Evolutionary conservation across 768 basidiomycete species (phyloP).

Genomic region (Melanogaster broomeanus): DNA sequence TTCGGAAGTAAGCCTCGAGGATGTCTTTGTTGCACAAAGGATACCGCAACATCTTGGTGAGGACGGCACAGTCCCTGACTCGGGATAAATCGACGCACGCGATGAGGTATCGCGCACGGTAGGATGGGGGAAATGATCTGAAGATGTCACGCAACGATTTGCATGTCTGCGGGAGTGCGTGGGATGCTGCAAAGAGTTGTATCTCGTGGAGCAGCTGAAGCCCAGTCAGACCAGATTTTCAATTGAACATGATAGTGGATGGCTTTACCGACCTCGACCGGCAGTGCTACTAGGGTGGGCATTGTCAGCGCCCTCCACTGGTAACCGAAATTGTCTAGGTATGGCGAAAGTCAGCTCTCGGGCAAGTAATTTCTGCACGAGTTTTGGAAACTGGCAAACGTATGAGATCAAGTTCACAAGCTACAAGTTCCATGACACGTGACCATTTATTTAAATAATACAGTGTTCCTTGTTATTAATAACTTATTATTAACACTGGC

Average conservation of each 20-base stretch:
- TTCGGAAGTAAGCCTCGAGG: constrained; percentile 48
- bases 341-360: background rate
- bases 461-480: too few species aligned
- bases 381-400: too few species aligned
- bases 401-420: too few species aligned
- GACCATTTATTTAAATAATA: too few species aligned
- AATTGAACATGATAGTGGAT: background rate
- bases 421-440: too few species aligned
- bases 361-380: too few species aligned
- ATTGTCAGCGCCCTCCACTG: constrained; percentile 1
- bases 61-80: constrained; percentile 18
- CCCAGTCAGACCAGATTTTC: constrained; percentile 6
- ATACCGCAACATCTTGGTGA: constrained; percentile 51
- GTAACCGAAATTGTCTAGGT: constrained; percentile 19
- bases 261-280: constrained; percentile 34
- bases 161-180: constrained; percentile 60
- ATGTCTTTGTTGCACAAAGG: constrained; percentile 39
- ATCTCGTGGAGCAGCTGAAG: constrained; percentile 77
- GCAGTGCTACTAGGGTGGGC: constrained; percentile 28
- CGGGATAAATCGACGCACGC: constrained; percentile 26
- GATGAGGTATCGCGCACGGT: constrained; percentile 69
- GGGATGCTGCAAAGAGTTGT: constrained; percentile 68
- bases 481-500: too few species aligned
- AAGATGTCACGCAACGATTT: constrained; percentile 55
- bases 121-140: constrained; percentile 52